These are phyloP conservation scores for Chaetomium globosum DNA, from an alignment of 2,329 filamentous ascomycete genomes.

Conservation along the genomic window DNA sequence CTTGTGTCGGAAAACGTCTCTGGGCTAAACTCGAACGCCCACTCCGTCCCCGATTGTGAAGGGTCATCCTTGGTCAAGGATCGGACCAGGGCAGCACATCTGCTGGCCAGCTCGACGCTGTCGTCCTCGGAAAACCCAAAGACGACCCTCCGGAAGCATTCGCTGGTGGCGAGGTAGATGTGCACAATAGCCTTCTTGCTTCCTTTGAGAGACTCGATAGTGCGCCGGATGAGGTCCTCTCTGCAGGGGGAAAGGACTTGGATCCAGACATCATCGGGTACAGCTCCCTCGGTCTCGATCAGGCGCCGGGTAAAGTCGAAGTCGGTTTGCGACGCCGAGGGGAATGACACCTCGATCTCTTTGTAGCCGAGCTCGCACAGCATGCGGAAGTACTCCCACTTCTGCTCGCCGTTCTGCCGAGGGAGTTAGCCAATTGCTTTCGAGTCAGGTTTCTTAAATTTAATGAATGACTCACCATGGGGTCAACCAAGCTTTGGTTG, in stretches of 20 bases:
- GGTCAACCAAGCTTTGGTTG: slow-evolving; percentile 89
- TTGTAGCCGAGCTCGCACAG: slow-evolving; percentile 91
- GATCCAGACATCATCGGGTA: slow-evolving; percentile 87
- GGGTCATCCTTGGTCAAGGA: slow-evolving; percentile 84
- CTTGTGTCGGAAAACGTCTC: slow-evolving; percentile 90
- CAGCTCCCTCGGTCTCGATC: slow-evolving; percentile 78
- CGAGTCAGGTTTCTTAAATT: background rate
- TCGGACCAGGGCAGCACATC: slow-evolving; percentile 82
- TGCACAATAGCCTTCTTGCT: slow-evolving; percentile 93
- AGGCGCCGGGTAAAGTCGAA: slow-evolving; percentile 91
- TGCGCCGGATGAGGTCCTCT: slow-evolving; percentile 84
- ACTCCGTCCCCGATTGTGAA: slow-evolving; percentile 60
- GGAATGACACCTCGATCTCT: slow-evolving; percentile 96
- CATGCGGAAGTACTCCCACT: slow-evolving; percentile 95
- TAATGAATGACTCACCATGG: slow-evolving; percentile 69
- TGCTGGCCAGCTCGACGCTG: slow-evolving; percentile 77
- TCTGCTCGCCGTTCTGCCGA: slow-evolving; percentile 85
- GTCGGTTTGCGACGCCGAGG: slow-evolving; percentile 90
- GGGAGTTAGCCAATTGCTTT: slow-evolving; percentile 30
- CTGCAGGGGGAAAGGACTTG: slow-evolving; percentile 92
- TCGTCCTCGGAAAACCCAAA: slow-evolving; percentile 86
- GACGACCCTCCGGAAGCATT: slow-evolving; percentile 89
- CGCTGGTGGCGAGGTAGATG: slow-evolving; percentile 93
- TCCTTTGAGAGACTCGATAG: slow-evolving; percentile 84
- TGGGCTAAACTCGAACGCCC: slow-evolving; percentile 81